Evolutionary conservation across 345 rosid genomes (phyloP).

Genomic region (Eucalyptus sp.): DNA sequence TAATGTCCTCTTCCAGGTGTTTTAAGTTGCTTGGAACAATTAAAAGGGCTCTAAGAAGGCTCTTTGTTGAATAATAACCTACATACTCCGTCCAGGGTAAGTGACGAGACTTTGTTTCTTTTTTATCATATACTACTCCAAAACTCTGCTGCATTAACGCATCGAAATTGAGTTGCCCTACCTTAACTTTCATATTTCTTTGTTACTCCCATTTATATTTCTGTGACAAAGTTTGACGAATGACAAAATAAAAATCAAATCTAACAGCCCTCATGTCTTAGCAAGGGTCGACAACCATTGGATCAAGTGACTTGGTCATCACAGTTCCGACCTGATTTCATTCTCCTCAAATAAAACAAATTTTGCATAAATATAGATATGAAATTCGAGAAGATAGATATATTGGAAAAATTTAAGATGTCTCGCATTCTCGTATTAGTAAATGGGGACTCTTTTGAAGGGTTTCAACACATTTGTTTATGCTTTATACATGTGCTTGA

Average conservation of each 20-base stretch:
- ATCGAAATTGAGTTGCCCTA: too few relatives aligned
- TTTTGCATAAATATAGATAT: not conserved
- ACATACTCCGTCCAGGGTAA: not conserved
- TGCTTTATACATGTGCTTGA: too few relatives aligned
- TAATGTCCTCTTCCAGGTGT: not conserved
- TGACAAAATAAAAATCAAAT: not conserved
- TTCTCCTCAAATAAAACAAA: not conserved
- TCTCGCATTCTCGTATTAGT: too few relatives aligned
- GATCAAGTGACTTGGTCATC: not conserved
- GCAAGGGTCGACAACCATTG: not conserved
- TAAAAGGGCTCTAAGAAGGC: not conserved
- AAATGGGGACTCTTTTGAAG: too few relatives aligned
- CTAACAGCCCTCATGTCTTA: not conserved
- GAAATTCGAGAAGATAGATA: not conserved
- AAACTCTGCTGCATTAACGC: not conserved
- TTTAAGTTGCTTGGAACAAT: not conserved
- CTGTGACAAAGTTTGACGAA: too few relatives aligned
- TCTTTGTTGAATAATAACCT: not conserved
- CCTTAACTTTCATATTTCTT: too few relatives aligned
- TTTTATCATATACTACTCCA: not conserved
- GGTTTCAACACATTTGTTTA: too few relatives aligned
- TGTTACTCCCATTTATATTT: too few relatives aligned
- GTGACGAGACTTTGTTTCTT: not conserved
- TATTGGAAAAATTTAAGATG: too few relatives aligned
- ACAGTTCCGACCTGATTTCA: not conserved